These are phyloP conservation scores for Gastrolobium bilobum DNA, from an alignment of 306 rosid genomes.

Conservation along the genomic window DNA sequence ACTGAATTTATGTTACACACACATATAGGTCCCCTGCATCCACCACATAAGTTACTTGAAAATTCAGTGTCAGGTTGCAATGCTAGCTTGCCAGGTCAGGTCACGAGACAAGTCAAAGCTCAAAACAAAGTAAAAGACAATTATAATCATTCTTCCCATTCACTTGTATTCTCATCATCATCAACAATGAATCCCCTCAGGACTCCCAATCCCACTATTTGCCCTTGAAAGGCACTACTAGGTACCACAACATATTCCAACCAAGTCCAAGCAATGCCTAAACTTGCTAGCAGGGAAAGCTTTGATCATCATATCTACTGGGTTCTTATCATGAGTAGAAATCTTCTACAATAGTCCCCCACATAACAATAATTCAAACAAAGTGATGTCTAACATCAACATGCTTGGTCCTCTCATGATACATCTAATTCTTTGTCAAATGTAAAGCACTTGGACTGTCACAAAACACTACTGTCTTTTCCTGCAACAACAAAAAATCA, in stretches of 20 bases:
- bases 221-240: not conserved
- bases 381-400: not conserved
- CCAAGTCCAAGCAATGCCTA: not conserved
- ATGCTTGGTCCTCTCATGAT: not conserved
- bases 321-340: not conserved
- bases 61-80: not conserved
- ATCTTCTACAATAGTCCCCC: not conserved
- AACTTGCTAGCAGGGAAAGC: not conserved
- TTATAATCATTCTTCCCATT: not conserved
- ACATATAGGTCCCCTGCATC: not conserved
- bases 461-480: not conserved
- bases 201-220: not conserved
- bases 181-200: not conserved
- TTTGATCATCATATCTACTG: not conserved
- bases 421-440: not conserved
- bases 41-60: slow-evolving; percentile 11
- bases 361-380: not conserved
- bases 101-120: not conserved
- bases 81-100: not conserved
- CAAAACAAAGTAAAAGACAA: not conserved
- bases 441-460: not conserved
- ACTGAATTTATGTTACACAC: not conserved
- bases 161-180: not conserved
- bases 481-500: not conserved
- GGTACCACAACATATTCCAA: not conserved